Conservation (phyloP, 2,329 filamentous ascomycete species). For the Westerdykella aurantiaca region DNA sequence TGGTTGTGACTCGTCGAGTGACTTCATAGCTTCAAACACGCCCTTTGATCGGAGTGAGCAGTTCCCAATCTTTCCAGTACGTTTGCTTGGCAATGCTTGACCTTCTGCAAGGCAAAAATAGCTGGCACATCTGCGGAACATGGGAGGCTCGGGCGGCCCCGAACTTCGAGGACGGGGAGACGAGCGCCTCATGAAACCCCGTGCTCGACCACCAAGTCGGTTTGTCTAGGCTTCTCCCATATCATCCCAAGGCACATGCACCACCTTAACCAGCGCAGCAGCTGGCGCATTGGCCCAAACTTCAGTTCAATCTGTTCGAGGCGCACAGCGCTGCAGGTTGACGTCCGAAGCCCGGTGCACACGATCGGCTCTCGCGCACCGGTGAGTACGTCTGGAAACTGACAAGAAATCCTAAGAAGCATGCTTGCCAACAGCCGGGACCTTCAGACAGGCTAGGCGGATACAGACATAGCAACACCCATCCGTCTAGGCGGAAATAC, state of each 20-base stretch:
- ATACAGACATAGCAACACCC: slow-evolving; percentile 9
- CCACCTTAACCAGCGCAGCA: background rate
- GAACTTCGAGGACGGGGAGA: background rate
- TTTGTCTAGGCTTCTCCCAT: no score
- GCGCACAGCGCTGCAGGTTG: slow-evolving; percentile 13
- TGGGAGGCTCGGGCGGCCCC: background rate
- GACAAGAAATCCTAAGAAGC: background rate
- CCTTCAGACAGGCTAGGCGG: background rate
- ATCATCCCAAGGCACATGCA: background rate
- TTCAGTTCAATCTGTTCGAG: slow-evolving; percentile 11
- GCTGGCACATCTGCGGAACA: slow-evolving; percentile 12
- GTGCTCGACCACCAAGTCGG: slow-evolving; percentile 1
- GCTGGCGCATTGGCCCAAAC: background rate
- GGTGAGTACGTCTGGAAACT: slow-evolving; percentile 15
- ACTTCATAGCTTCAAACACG: slow-evolving; percentile 8
- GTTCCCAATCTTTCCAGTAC: slow-evolving; percentile 9
- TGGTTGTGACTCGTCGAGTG: slow-evolving; percentile 10
- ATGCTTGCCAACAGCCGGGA: background rate
- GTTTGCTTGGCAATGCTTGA: slow-evolving; percentile 26
- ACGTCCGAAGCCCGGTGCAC: slow-evolving; percentile 12
- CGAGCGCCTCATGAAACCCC: slow-evolving; percentile 15
- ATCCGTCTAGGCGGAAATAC: slow-evolving; percentile 9
- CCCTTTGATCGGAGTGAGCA: slow-evolving; percentile 14
- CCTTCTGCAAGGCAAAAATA: slow-evolving; percentile 24
- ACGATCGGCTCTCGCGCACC: slow-evolving; percentile 17